phyloP scores from a whole-genome alignment of 371 early-diverging fungal genomes.

The Conidiobolus incongruus region DNA sequence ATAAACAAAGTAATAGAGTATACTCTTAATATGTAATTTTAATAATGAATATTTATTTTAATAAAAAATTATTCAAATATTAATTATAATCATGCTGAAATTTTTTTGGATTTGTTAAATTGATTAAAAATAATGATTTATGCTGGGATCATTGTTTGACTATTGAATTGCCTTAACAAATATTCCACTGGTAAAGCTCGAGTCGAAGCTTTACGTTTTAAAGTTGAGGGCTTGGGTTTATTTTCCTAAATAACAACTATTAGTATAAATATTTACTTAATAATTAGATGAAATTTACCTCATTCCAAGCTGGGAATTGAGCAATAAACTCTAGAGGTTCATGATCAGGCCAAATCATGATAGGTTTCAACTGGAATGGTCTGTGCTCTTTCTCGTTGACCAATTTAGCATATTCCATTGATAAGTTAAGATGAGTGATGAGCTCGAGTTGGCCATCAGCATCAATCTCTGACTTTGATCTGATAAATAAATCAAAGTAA shows the following conservation, averaged over 20 bases:
- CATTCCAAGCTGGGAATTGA: constrained; percentile 2
- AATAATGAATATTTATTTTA: neutral
- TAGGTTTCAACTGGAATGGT: constrained; percentile 3
- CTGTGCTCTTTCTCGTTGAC: neutral
- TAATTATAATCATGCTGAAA: neutral
- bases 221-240: neutral
- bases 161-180: neutral
- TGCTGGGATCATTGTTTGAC: too few species aligned
- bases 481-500: constrained; percentile 3
- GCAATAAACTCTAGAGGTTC: constrained; percentile 4
- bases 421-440: neutral
- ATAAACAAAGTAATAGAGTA: neutral
- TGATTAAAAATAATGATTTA: too few species aligned
- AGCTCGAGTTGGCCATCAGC: neutral
- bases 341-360: constrained; percentile 1
- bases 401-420: constrained; percentile 1
- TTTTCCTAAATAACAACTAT: neutral
- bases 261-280: too few species aligned
- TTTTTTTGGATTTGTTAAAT: neutral
- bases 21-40: neutral
- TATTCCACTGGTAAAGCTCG: constrained; percentile 2
- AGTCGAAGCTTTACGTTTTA: neutral
- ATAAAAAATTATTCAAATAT: neutral
- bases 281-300: too few species aligned
- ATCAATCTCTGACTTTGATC: neutral